Evolutionary conservation across 2,329 filamentous ascomycete species (phyloP).

Genomic region (Cladosporium phlei): DNA sequence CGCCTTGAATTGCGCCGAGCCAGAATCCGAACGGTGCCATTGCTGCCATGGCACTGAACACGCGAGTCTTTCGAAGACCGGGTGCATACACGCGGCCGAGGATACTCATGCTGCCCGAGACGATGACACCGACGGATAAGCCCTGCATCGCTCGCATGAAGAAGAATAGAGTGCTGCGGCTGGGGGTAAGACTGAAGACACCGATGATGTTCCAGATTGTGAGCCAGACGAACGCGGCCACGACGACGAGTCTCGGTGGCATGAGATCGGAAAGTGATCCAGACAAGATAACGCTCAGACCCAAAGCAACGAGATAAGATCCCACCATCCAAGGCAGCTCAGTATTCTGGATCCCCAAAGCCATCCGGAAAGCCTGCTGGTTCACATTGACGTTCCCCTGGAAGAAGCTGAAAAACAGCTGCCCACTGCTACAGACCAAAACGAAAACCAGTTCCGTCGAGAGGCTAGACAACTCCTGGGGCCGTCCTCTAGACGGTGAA

Average conservation of each 20-base stretch:
- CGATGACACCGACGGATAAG: slow-evolving; percentile 33
- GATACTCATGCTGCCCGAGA: slow-evolving; percentile 35
- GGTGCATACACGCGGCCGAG: slow-evolving; percentile 37
- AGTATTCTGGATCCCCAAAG: slow-evolving; percentile 37
- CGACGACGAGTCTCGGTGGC: slow-evolving; percentile 39
- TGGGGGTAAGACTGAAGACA: slow-evolving; percentile 35
- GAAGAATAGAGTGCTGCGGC: slow-evolving; percentile 34
- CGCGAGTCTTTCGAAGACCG: slow-evolving; percentile 35
- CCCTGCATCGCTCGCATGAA: slow-evolving; percentile 37
- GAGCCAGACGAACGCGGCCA: slow-evolving; percentile 41
- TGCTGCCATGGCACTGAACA: slow-evolving; percentile 35
- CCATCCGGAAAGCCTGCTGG: slow-evolving; percentile 35
- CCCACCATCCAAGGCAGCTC: slow-evolving; percentile 43
- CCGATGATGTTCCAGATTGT: slow-evolving; percentile 38
- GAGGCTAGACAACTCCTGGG: slow-evolving; percentile 38
- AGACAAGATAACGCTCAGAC: slow-evolving; percentile 39
- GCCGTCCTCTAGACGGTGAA: slow-evolving; percentile 16
- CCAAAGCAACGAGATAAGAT: slow-evolving; percentile 39
- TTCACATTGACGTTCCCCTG: slow-evolving; percentile 40
- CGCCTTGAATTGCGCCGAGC: slow-evolving; percentile 38
- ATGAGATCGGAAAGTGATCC: slow-evolving; percentile 38
- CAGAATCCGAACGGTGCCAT: slow-evolving; percentile 35
- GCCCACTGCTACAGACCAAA: slow-evolving; percentile 39
- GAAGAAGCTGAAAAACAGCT: slow-evolving; percentile 41
- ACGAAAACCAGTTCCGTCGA: slow-evolving; percentile 39